Evolutionary conservation across 495 filamentous ascomycete genomes (phyloP).

Genomic region (Neurospora tetraspora): DNA sequence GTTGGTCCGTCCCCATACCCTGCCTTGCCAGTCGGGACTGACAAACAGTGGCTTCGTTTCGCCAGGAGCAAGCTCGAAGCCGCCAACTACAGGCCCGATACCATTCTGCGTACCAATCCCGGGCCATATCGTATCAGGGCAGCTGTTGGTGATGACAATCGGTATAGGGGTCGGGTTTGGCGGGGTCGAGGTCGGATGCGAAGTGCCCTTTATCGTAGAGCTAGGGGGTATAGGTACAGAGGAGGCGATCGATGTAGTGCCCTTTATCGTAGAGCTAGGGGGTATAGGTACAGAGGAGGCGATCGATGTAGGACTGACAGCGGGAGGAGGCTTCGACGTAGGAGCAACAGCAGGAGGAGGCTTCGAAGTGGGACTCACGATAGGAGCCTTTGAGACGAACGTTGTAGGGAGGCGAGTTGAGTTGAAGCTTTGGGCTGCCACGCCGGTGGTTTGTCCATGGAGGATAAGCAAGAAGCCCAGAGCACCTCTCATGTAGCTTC

Average conservation of each 20-base stretch:
- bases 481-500: not conserved
- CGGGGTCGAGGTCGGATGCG: constrained; percentile 1
- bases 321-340: not conserved
- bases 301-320: not conserved
- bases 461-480: not conserved
- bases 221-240: not conserved
- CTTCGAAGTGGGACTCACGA: not conserved
- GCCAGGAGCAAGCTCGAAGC: constrained; percentile 51
- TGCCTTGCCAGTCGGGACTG: constrained; percentile 61
- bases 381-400: not conserved
- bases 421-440: not conserved
- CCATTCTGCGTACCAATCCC: constrained; percentile 60
- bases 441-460: not conserved
- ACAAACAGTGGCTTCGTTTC: constrained; percentile 44
- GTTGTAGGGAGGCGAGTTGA: not conserved
- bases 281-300: not conserved
- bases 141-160: constrained; percentile 54
- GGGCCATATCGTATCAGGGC: constrained; percentile 57
- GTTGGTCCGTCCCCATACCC: constrained; percentile 75
- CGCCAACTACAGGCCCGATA: constrained; percentile 46
- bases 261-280: not conserved
- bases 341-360: not conserved
- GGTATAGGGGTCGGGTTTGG: constrained; percentile 27
- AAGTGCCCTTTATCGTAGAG: not conserved
- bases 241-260: not conserved